Base-by-base conservation (phyloP, 352 stramenopile species). In the Phytopythium montanum region DNA sequence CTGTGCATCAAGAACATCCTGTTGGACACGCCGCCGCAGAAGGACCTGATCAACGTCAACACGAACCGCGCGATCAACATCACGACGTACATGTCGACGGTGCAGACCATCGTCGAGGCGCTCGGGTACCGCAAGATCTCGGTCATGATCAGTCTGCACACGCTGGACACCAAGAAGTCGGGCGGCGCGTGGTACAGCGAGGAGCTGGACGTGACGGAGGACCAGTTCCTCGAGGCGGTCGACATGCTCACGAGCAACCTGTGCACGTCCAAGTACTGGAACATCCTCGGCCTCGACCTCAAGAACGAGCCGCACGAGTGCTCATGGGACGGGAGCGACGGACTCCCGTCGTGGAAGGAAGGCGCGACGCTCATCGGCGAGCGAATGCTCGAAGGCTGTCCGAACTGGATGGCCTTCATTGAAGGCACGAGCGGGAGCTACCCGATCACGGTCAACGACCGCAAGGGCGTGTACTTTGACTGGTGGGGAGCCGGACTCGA, bases 131-230 rank as follows among this genome's bases (percentile, higher is more conserved):
- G 81, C 2, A 68, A 87, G 23, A 81, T 91, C 45, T 65, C 72
- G 0, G 79, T 90, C 29, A 70, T 90, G 59, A 85, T 90, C 61
- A 88, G 77, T 79, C 36, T 91, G 8, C 81, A 91, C 56, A 91
- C 81, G 3, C 39, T 91, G 4, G 65, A 66, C 16, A 54, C 72
- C 2, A 81, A 73, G 42, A 60, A 45, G 13, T 79, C 71, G 0
- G 81, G 79, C 12, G 81, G 79, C 21, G 73, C 69, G 0, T 91
- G 81, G 81, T 91, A 73, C 68, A 86, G 70, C 34, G 65, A 73
- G 0, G 31, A 72, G 14, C 44, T 83, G 3, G 79, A 64, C 18
- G 71, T 89, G 12, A 67, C 73, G 0, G 68, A 91, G 31, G 71
- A 88, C 7, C 59, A 87, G 16, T 91, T 87, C 58, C 51, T 91